Conservation (phyloP, 75 land plant genomes). For the Isoetes taiwanensis region DNA sequence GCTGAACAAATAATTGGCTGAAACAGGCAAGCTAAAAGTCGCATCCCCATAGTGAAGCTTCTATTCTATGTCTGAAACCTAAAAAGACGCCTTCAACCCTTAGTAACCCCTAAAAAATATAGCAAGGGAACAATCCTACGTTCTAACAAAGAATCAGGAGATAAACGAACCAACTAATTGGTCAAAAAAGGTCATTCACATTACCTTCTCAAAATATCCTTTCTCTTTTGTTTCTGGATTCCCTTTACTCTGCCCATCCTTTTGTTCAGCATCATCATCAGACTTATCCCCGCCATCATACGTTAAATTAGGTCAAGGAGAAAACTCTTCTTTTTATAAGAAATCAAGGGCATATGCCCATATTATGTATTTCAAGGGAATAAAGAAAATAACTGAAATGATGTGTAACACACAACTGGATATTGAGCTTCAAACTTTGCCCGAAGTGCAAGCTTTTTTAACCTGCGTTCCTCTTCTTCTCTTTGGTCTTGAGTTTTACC, state of each 20-base stretch:
- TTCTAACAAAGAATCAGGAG: neutral
- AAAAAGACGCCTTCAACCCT: neutral
- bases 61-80: too few species aligned
- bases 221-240: conserved; percentile 24
- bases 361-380: neutral
- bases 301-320: conserved; percentile 44
- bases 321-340: neutral
- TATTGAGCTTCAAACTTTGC: conserved; percentile 92
- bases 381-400: neutral
- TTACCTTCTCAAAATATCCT: conserved; percentile 72
- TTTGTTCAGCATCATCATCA: conserved; percentile 33
- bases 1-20: too few species aligned
- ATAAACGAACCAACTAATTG: neutral
- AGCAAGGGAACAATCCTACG: neutral
- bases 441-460: conserved; percentile 81
- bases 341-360: neutral
- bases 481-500: conserved; percentile 14
- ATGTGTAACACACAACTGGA: conserved; percentile 25
- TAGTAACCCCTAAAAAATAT: neutral
- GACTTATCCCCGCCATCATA: conserved; percentile 50
- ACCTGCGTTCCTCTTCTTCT: conserved; percentile 55
- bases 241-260: conserved; percentile 22
- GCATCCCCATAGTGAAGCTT: too few species aligned
- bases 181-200: neutral
- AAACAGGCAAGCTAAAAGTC: too few species aligned